Evolutionary conservation across 2,329 filamentous ascomycete genomes (phyloP).

Genomic region (Coniella lustricola): DNA sequence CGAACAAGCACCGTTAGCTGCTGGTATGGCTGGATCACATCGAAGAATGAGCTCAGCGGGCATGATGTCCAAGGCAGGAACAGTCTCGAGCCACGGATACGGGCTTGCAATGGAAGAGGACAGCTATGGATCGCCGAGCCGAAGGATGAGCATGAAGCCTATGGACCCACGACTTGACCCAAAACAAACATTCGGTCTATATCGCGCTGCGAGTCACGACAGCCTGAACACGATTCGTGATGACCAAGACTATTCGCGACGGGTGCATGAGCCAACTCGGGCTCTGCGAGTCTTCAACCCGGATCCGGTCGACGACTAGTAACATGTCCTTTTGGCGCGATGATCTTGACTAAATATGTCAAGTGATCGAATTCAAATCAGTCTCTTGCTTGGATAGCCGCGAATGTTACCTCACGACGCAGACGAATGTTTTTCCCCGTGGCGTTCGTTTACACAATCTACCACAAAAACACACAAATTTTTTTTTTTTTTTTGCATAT

Average conservation of each 20-base stretch:
- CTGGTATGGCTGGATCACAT: conserved; percentile 34
- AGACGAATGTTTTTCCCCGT: conserved; percentile 25
- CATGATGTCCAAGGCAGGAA: conserved; percentile 35
- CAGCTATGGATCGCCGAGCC: conserved; percentile 26
- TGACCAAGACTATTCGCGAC: conserved; percentile 58
- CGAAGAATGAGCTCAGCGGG: conserved; percentile 45
- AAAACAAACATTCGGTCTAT: conserved; percentile 46
- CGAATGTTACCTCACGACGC: conserved; percentile 24
- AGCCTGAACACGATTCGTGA: conserved; percentile 58
- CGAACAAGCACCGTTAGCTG: conserved; percentile 34
- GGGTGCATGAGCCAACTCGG: conserved; percentile 44
- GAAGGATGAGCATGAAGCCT: conserved; percentile 38
- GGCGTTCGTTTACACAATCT: conserved; percentile 12
- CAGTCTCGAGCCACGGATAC: conserved; percentile 30
- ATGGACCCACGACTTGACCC: conserved; percentile 59
- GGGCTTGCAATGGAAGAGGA: conserved; percentile 16
- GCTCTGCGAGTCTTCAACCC: conserved; percentile 59
- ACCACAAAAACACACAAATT: no score
- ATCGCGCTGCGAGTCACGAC: conserved; percentile 50
- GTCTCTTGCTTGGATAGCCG: not conserved
- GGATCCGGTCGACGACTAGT: conserved; percentile 38
- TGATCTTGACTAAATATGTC: not conserved
- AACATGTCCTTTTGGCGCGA: not conserved
- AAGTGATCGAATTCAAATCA: no score
- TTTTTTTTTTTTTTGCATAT: conserved; percentile 26